These are phyloP conservation scores for Fusarium continuum DNA, from an alignment of 2,329 filamentous ascomycete genomes.

Conservation along the genomic window DNA sequence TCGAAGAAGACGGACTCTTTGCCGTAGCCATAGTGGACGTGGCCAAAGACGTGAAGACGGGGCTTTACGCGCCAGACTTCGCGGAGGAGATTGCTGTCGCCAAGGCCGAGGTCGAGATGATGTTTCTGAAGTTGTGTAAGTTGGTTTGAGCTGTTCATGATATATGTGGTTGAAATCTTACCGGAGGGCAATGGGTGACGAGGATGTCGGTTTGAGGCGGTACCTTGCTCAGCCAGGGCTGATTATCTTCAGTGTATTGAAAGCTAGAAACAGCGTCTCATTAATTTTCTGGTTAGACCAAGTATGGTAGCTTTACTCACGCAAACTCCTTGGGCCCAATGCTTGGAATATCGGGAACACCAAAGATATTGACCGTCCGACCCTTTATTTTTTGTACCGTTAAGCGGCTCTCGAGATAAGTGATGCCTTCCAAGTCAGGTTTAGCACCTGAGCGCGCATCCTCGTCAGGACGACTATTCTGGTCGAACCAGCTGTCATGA, in stretches of 20 bases:
- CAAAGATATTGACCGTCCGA: slow-evolving; percentile 71
- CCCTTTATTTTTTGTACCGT: slow-evolving; percentile 70
- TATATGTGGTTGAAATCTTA: slow-evolving; percentile 43
- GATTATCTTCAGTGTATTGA: slow-evolving; percentile 71
- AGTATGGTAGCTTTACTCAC: slow-evolving; percentile 39
- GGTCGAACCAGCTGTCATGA: slow-evolving; percentile 88
- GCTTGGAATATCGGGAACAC: slow-evolving; percentile 80
- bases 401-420: slow-evolving; percentile 78
- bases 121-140: slow-evolving; percentile 57
- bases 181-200: slow-evolving; percentile 82
- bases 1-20: slow-evolving; percentile 78
- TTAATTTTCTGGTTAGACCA: slow-evolving; percentile 3
- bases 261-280: slow-evolving; percentile 59
- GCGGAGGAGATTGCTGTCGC: slow-evolving; percentile 74
- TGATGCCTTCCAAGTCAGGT: slow-evolving; percentile 73
- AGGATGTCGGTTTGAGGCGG: slow-evolving; percentile 79
- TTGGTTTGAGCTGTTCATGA: neutral
- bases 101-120: slow-evolving; percentile 75
- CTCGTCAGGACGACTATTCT: slow-evolving; percentile 64
- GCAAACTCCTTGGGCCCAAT: slow-evolving; percentile 77
- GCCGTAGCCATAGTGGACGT: slow-evolving; percentile 81
- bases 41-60: slow-evolving; percentile 82
- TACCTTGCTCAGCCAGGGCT: slow-evolving; percentile 78
- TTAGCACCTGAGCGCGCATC: slow-evolving; percentile 62
- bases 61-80: slow-evolving; percentile 81